Conservation (phyloP, 2,329 filamentous ascomycete genomes). For the Exserohilum rostratum region DNA sequence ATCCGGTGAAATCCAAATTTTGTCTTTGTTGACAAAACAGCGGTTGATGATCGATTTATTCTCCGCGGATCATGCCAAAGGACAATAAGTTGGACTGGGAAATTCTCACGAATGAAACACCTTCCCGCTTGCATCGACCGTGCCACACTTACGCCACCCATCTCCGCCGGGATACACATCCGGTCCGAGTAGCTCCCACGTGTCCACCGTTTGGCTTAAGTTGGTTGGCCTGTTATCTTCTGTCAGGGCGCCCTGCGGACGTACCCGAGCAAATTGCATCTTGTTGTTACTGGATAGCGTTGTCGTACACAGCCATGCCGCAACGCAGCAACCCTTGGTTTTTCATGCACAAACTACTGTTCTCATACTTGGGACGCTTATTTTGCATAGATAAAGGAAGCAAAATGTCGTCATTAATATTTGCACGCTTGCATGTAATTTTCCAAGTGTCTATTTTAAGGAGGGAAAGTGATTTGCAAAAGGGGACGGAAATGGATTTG, state of each 20-base stretch:
- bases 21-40: too few relatives aligned
- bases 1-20: too few relatives aligned
- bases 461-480: too few relatives aligned
- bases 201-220: background rate
- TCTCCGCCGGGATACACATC: background rate
- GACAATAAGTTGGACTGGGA: background rate
- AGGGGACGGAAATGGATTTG: too few relatives aligned
- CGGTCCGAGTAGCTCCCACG: background rate
- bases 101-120: background rate
- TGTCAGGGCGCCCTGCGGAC: slow-evolving; percentile 1
- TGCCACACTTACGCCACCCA: background rate
- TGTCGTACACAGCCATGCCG: background rate
- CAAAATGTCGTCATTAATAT: background rate
- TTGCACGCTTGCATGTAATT: background rate
- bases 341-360: background rate
- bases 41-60: too few relatives aligned
- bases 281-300: background rate
- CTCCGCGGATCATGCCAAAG: background rate
- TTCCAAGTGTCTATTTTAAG: too few relatives aligned
- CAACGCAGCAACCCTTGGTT: background rate
- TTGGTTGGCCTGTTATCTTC: background rate
- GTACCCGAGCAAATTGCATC: background rate
- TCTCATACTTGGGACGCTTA: background rate
- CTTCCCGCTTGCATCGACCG: background rate
- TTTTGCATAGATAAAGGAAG: background rate